phyloP scores from a whole-genome alignment of 331 rosid genomes.

The Arachis monticola region DNA sequence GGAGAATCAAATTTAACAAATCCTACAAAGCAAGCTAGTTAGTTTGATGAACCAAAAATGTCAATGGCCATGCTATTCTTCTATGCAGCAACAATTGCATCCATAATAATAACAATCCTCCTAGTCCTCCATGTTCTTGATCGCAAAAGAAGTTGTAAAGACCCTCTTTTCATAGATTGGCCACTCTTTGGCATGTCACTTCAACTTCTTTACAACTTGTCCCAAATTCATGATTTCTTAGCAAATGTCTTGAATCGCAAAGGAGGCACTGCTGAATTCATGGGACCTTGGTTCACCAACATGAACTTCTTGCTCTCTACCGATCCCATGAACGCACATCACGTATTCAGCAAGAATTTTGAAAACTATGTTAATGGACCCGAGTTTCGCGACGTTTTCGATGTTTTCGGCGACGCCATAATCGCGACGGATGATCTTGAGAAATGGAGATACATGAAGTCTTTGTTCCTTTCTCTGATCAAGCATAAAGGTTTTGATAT shows the following conservation, averaged over 20 bases:
- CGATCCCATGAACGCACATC: slow-evolving; percentile 49
- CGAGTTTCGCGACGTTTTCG: slow-evolving; percentile 40
- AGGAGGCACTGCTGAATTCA: slow-evolving; percentile 38
- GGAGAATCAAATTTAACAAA: too few species aligned
- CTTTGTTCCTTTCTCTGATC: slow-evolving; percentile 2
- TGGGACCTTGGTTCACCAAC: slow-evolving; percentile 42
- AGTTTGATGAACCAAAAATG: background rate
- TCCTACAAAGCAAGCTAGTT: too few species aligned
- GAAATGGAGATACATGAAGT: slow-evolving; percentile 42
- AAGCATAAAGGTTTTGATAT: slow-evolving; percentile 16
- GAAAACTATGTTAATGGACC: slow-evolving; percentile 46
- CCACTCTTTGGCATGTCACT: slow-evolving; percentile 55
- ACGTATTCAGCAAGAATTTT: slow-evolving; percentile 36
- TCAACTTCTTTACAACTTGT: background rate
- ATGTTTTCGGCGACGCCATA: slow-evolving; percentile 50
- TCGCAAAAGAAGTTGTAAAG: background rate
- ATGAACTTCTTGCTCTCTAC: slow-evolving; percentile 40
- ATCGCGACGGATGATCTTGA: slow-evolving; percentile 43
- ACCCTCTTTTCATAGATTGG: slow-evolving; percentile 14
- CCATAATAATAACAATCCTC: background rate
- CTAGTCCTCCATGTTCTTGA: background rate
- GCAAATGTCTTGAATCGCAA: background rate
- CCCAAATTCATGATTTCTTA: slow-evolving; percentile 33
- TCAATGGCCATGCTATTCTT: too few species aligned
- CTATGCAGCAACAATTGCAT: background rate